These are phyloP conservation scores for Vitis amurensis DNA, from an alignment of 164 flowering plant species.

Conservation along the genomic window DNA sequence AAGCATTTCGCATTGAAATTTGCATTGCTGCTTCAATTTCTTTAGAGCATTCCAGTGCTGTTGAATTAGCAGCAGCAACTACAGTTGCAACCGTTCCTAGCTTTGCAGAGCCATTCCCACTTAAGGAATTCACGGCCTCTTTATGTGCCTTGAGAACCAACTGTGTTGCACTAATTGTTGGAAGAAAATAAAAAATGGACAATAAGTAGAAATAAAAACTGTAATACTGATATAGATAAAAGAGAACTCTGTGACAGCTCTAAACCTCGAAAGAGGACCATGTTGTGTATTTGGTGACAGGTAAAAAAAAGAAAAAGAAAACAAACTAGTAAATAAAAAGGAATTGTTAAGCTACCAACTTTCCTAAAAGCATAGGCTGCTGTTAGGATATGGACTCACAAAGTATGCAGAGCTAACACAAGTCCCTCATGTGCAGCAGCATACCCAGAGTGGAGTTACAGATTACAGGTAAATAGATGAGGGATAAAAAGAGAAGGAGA, in stretches of 20 bases:
- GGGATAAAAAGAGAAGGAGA: no score
- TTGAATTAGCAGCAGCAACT: constrained; percentile 96
- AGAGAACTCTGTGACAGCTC: neutral
- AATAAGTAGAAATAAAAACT: neutral
- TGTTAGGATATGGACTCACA: no score
- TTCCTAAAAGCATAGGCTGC: no score
- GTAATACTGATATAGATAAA: neutral
- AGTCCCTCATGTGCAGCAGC: no score
- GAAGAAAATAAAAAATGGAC: constrained; percentile 1
- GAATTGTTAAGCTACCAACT: neutral
- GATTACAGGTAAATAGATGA: no score
- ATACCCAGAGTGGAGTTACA: no score
- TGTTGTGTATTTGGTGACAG: no score
- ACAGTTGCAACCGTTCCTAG: constrained; percentile 92
- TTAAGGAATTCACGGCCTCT: constrained; percentile 92
- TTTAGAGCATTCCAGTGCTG: constrained; percentile 82
- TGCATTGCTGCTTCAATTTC: constrained; percentile 97
- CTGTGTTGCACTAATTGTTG: constrained; percentile 73
- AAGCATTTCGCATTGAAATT: constrained; percentile 79
- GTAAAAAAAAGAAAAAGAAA: neutral
- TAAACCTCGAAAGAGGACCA: neutral
- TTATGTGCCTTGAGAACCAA: constrained; percentile 89
- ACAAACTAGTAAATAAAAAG: neutral
- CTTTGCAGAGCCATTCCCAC: constrained; percentile 85
- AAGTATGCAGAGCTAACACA: no score